Conservation (phyloP, 768 basidiomycete genomes). For the Sporobolomyces roseus region DNA sequence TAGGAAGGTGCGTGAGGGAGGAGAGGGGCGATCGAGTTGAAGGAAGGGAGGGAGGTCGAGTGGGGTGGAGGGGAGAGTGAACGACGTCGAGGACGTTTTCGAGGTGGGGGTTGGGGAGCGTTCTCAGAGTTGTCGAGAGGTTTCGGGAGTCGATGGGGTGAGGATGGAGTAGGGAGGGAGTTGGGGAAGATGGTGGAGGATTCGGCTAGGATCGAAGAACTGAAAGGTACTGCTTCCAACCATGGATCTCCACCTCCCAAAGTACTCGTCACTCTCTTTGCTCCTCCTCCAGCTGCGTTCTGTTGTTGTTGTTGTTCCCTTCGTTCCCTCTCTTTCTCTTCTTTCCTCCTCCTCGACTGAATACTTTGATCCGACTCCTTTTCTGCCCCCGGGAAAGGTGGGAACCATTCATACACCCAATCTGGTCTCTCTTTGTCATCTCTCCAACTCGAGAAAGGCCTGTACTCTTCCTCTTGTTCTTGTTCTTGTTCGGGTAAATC, state of each 20-base stretch:
- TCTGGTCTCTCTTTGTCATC: constrained; percentile 8
- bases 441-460: constrained; percentile 31
- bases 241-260: constrained; percentile 36
- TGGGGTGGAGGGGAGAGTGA: constrained; percentile 32
- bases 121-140: too few relatives aligned
- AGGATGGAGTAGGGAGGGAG: constrained; percentile 23
- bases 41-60: constrained; percentile 13
- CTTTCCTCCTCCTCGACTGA: constrained; percentile 15
- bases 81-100: too few relatives aligned
- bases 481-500: background rate
- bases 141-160: constrained; percentile 6
- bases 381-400: constrained; percentile 38
- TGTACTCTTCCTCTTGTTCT: background rate
- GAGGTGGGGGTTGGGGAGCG: too few relatives aligned
- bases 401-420: constrained; percentile 27
- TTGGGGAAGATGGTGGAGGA: constrained; percentile 21
- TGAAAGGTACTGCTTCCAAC: constrained; percentile 28
- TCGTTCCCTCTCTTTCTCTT: constrained; percentile 19
- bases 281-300: background rate
- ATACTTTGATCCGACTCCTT: constrained; percentile 15
- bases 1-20: constrained; percentile 13
- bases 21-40: constrained; percentile 12
- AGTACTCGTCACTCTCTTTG: constrained; percentile 22
- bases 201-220: constrained; percentile 19
- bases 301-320: background rate